These are phyloP conservation scores for Royoungia palumana DNA, from an alignment of 768 basidiomycete genomes.

Conservation along the genomic window DNA sequence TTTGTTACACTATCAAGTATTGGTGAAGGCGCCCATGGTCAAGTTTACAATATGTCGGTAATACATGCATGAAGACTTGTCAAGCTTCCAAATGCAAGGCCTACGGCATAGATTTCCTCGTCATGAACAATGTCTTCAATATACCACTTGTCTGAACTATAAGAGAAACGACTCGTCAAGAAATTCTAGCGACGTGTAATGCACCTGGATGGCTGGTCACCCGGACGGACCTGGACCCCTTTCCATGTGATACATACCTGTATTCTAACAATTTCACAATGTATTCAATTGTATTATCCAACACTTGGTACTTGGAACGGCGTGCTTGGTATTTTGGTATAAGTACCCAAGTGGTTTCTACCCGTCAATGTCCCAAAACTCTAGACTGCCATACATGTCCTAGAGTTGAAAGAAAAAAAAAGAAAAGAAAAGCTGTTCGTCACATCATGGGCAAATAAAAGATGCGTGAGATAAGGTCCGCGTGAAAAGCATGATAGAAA, in stretches of 20 bases:
- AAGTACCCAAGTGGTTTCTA: too few relatives aligned
- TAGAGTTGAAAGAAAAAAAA: too few relatives aligned
- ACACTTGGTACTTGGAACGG: too few relatives aligned
- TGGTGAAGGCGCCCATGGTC: slow-evolving; percentile 36
- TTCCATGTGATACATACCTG: background rate
- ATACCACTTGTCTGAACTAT: slow-evolving; percentile 20
- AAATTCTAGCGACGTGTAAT: background rate
- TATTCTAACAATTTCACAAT: slow-evolving; percentile 2
- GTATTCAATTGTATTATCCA: background rate
- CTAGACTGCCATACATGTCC: too few relatives aligned
- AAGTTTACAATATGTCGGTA: slow-evolving; percentile 37
- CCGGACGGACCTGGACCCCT: background rate
- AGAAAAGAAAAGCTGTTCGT: slow-evolving; percentile 1
- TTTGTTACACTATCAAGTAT: slow-evolving; percentile 43
- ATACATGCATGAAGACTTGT: slow-evolving; percentile 34
- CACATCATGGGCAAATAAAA: slow-evolving; percentile 10
- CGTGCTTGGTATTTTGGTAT: too few relatives aligned
- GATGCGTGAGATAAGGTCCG: background rate
- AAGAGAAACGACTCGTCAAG: slow-evolving; percentile 20
- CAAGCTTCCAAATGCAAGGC: slow-evolving; percentile 22
- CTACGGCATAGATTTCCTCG: slow-evolving; percentile 9
- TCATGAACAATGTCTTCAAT: slow-evolving; percentile 12
- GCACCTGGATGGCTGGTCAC: background rate
- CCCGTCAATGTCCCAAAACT: background rate
- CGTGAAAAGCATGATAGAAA: slow-evolving; percentile 7